Conservation (phyloP, 306 rosid genomes). For the Carpinus viminea region DNA sequence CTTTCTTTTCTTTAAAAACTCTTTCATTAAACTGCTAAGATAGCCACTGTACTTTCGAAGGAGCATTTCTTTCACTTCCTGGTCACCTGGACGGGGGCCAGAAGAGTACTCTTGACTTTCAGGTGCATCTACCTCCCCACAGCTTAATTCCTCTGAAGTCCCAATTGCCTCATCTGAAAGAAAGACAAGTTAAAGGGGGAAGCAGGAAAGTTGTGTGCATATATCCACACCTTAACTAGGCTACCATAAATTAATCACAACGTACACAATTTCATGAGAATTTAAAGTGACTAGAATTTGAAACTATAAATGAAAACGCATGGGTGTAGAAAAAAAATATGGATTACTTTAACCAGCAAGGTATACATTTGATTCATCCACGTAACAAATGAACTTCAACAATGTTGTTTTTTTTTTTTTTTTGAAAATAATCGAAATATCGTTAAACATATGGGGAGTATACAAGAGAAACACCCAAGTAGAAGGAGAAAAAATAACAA, state of each 20-base stretch:
- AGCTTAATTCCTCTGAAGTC: constrained; percentile 48
- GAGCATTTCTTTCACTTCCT: constrained; percentile 72
- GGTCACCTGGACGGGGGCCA: constrained; percentile 28
- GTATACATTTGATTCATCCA: not conserved
- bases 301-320: not conserved
- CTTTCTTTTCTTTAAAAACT: constrained; percentile 69
- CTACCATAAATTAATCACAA: not conserved
- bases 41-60: constrained; percentile 82
- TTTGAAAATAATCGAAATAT: no score
- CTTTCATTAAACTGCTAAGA: constrained; percentile 65
- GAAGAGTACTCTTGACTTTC: constrained; percentile 29
- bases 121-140: constrained; percentile 43
- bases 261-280: not conserved
- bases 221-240: not conserved
- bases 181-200: not conserved
- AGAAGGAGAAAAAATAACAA: no score
- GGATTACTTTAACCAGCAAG: not conserved
- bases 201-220: not conserved
- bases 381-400: no score
- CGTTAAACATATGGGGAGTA: no score
- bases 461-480: no score
- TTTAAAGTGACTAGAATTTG: not conserved
- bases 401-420: no score
- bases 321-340: not conserved
- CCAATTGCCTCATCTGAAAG: constrained; percentile 38